A percentile compares a stretch with the other conserved stretches of the same genome.
Evolutionary conservation across 2,329 filamentous ascomycete genomes (phyloP).

Genomic region (Pyricularia grisea): DNA sequence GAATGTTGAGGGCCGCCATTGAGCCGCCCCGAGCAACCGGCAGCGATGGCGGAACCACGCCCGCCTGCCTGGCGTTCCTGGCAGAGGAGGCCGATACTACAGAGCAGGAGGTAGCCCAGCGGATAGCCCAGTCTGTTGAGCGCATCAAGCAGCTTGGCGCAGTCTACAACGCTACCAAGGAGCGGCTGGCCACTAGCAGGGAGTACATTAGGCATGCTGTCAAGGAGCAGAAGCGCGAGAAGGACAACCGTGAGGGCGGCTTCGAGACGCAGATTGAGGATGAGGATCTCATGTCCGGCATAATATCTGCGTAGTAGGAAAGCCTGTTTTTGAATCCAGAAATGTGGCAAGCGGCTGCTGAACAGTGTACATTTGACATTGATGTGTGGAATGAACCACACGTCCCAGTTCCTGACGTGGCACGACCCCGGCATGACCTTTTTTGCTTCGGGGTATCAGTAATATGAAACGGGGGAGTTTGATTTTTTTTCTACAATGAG

Average conservation of each 20-base stretch:
- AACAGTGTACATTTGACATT: neutral
- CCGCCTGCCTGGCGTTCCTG: slow-evolving; percentile 42
- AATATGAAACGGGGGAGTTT: neutral
- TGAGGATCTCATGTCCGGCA: slow-evolving; percentile 50
- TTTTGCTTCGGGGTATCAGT: neutral
- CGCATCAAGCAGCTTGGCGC: slow-evolving; percentile 34
- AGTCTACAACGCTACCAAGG: slow-evolving; percentile 41
- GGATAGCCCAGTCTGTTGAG: slow-evolving; percentile 30
- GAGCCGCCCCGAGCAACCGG: slow-evolving; percentile 25
- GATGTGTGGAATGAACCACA: neutral
- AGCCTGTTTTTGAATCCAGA: neutral
- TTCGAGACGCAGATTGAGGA: slow-evolving; percentile 41
- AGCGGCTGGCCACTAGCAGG: slow-evolving; percentile 43
- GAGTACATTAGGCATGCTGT: slow-evolving; percentile 42
- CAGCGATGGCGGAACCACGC: slow-evolving; percentile 11
- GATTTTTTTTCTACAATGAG: neutral
- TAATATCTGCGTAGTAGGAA: slow-evolving; percentile 9
- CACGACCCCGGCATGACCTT: neutral
- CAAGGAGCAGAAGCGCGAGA: slow-evolving; percentile 38
- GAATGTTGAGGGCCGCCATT: slow-evolving; percentile 43
- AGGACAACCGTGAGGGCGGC: slow-evolving; percentile 21
- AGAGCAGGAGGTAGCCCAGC: slow-evolving; percentile 39
- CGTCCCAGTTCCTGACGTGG: neutral
- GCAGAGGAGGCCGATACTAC: slow-evolving; percentile 30
- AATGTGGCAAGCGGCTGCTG: neutral